A percentile compares a stretch with the other conserved stretches of the same genome.
phyloP scores from a whole-genome alignment of 805 yeast genomes.

The Candida chauliodis region DNA sequence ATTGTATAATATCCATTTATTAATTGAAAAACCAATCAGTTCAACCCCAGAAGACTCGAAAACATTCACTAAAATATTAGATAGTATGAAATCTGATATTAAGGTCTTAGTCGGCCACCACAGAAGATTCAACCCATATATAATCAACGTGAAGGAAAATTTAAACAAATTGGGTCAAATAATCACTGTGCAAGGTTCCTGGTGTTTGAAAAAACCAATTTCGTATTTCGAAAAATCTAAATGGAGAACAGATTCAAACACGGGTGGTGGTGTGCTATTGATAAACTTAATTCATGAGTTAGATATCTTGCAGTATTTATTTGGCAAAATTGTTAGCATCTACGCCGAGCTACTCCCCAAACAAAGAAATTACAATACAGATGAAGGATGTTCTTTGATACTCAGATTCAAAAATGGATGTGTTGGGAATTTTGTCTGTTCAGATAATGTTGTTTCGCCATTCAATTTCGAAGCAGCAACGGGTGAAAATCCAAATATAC shows the following conservation, averaged over 20 bases:
- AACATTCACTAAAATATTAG: slow-evolving; percentile 26
- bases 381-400: slow-evolving; percentile 42
- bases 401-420: slow-evolving; percentile 35
- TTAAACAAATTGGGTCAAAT: slow-evolving; percentile 27
- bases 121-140: slow-evolving; percentile 41
- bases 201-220: slow-evolving; percentile 36
- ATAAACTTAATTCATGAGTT: slow-evolving; percentile 42
- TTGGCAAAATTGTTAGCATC: slow-evolving; percentile 37
- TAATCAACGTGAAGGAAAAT: slow-evolving; percentile 32
- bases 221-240: slow-evolving; percentile 32
- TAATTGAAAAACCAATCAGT: slow-evolving; percentile 39
- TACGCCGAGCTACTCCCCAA: slow-evolving; percentile 35
- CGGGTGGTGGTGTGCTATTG: slow-evolving; percentile 40
- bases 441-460: slow-evolving; percentile 40
- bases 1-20: slow-evolving; percentile 29
- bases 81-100: slow-evolving; percentile 16
- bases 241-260: slow-evolving; percentile 32
- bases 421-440: slow-evolving; percentile 39
- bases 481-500: slow-evolving; percentile 42
- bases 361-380: slow-evolving; percentile 30
- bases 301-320: slow-evolving; percentile 36
- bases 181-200: slow-evolving; percentile 38
- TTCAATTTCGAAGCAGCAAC: slow-evolving; percentile 40
- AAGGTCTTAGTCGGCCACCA: slow-evolving; percentile 40
- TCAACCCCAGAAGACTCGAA: slow-evolving; percentile 32